phyloP scores from a whole-genome alignment of 352 stramenopile species.

The Thraustochytrium sp. region DNA sequence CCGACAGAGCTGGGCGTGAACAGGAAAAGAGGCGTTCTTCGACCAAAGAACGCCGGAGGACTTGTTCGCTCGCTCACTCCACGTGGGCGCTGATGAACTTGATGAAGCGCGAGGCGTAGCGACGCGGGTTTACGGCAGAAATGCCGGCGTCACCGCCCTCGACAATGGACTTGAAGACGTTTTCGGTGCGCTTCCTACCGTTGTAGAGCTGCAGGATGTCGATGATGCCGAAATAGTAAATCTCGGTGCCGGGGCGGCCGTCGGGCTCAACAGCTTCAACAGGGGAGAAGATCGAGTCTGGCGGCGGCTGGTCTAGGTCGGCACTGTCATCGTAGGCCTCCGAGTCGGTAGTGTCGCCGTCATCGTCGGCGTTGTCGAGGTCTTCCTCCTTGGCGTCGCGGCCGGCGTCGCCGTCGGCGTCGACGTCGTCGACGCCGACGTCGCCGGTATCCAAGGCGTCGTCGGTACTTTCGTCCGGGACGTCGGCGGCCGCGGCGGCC shows the following conservation, averaged over 20 bases:
- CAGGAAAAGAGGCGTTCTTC: not conserved
- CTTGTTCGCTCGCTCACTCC: not conserved
- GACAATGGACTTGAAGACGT: conserved; percentile 72
- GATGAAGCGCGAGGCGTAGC: conserved; percentile 80
- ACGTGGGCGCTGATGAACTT: conserved; percentile 61
- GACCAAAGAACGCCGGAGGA: not conserved
- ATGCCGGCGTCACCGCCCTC: conserved; percentile 61
- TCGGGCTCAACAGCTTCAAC: not conserved
- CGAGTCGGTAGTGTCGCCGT: conserved; percentile 10
- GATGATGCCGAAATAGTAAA: conserved; percentile 87
- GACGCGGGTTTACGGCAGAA: conserved; percentile 65
- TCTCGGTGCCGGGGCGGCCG: conserved; percentile 43
- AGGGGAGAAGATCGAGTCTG: conserved; percentile 16
- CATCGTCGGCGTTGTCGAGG: not conserved
- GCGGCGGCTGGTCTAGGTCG: not conserved
- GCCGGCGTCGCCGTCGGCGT: not conserved
- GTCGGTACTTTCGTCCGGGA: not conserved
- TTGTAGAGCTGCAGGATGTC: conserved; percentile 90
- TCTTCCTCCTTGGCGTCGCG: not conserved
- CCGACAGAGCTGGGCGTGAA: not conserved
- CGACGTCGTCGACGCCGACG: not conserved
- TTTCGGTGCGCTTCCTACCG: conserved; percentile 78
- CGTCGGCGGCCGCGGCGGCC: not conserved
- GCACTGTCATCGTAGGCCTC: not conserved
- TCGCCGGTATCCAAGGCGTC: not conserved